These are phyloP conservation scores for Eruca vesicaria DNA, from an alignment of 441 rosid species.

Conservation along the genomic window DNA sequence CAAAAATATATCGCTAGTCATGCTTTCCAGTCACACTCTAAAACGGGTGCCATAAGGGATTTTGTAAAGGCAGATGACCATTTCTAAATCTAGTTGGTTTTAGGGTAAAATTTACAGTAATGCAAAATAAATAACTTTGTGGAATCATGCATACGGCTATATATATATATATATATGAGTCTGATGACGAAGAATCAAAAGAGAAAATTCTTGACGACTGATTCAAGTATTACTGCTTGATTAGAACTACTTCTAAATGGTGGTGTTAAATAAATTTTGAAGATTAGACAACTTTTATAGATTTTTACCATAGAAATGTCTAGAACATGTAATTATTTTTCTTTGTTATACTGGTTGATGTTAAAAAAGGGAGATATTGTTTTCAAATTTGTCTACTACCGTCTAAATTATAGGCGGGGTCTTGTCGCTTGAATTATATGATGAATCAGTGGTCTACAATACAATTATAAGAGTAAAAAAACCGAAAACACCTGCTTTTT, in stretches of 20 bases:
- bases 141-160: background rate
- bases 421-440: slow-evolving; percentile 15
- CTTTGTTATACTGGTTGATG: background rate
- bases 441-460: slow-evolving; percentile 8
- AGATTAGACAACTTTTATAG: background rate
- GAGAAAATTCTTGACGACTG: slow-evolving; percentile 1
- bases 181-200: background rate
- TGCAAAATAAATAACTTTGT: background rate
- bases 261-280: background rate
- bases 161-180: background rate
- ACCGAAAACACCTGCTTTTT: slow-evolving; percentile 9
- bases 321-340: background rate
- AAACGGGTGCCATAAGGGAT: background rate
- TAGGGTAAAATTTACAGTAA: background rate
- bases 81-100: slow-evolving; percentile 12
- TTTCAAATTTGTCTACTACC: slow-evolving; percentile 12
- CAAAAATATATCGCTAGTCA: no score
- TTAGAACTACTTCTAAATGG: background rate
- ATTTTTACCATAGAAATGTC: background rate
- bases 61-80: background rate
- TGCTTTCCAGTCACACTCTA: no score
- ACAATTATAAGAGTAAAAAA: background rate
- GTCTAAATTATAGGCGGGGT: slow-evolving; percentile 22
- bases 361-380: slow-evolving; percentile 11
- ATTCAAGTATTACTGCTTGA: background rate